Conservation (phyloP, 2,329 filamentous ascomycete species). For the Ilyonectria sp. region DNA sequence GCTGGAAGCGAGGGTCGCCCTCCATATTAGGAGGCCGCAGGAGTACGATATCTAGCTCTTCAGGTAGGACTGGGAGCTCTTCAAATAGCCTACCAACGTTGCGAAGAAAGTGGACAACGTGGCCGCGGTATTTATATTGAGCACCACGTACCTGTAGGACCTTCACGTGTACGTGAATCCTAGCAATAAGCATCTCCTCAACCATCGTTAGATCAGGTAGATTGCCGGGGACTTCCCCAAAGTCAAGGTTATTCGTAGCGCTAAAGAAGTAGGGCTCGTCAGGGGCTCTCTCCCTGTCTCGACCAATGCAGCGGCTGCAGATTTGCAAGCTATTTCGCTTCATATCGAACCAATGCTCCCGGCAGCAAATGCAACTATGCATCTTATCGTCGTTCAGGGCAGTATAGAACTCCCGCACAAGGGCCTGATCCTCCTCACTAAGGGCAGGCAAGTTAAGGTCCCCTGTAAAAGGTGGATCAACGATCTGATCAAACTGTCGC, state of each 20-base stretch:
- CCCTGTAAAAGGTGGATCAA: too few relatives aligned
- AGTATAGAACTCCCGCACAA: conserved; percentile 16
- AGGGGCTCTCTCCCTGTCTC: background rate
- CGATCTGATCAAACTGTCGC: too few relatives aligned
- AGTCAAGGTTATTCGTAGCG: background rate
- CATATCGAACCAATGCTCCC: conserved; percentile 7
- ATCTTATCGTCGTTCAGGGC: conserved; percentile 14
- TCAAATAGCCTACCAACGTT: too few relatives aligned
- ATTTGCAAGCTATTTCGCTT: too few relatives aligned
- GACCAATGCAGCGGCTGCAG: background rate
- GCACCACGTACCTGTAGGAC: background rate
- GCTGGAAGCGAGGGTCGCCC: background rate
- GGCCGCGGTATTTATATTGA: background rate
- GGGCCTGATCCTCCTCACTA: conserved; percentile 10
- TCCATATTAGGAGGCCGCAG: conserved; percentile 5
- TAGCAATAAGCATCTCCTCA: too few relatives aligned
- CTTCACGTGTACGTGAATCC: background rate
- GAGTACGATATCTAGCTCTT: background rate
- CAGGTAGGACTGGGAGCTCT: too few relatives aligned
- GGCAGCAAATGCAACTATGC: conserved; percentile 11
- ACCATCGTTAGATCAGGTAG: background rate
- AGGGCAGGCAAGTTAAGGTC: background rate
- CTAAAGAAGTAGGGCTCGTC: background rate
- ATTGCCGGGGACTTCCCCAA: background rate
- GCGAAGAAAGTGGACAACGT: background rate